phyloP scores from a whole-genome alignment of 495 filamentous ascomycete genomes.

The Pseudoneurospora amorphoporcata region DNA sequence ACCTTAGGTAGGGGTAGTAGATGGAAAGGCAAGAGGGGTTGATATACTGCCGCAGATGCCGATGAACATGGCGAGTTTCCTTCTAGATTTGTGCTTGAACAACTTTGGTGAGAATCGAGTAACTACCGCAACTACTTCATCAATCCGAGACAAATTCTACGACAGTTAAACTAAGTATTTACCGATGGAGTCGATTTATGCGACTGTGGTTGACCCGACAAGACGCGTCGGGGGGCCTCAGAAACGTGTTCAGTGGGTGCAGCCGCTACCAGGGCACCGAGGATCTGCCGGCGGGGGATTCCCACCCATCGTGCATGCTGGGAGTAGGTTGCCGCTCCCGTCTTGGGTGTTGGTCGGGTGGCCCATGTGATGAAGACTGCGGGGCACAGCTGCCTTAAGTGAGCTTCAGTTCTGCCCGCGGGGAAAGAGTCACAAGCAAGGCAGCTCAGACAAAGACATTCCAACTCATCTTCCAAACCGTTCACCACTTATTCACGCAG shows the following conservation, averaged over 20 bases:
- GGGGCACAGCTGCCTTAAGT: not conserved
- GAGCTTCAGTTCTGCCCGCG: not conserved
- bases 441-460: not conserved
- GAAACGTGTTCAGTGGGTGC: not conserved
- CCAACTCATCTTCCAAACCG: not conserved
- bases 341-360: not conserved
- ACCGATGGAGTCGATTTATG: not conserved
- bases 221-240: not conserved
- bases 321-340: not conserved
- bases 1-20: not conserved
- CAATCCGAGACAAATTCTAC: not conserved
- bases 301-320: not conserved
- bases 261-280: not conserved
- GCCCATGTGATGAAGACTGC: not conserved
- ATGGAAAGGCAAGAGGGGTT: slow-evolving; percentile 2
- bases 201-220: not conserved
- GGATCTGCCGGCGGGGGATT: not conserved
- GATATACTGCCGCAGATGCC: slow-evolving; percentile 79
- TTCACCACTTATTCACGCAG: not conserved
- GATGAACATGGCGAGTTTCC: slow-evolving; percentile 60
- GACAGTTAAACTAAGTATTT: not conserved
- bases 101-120: not conserved
- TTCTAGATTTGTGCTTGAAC: not conserved
- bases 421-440: not conserved
- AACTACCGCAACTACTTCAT: not conserved